Percentiles rank a stretch among this genome's conserved stretches.
These are phyloP conservation scores for Podaxis sp. DNA, from an alignment of 768 basidiomycete genomes.

Conservation along the genomic window DNA sequence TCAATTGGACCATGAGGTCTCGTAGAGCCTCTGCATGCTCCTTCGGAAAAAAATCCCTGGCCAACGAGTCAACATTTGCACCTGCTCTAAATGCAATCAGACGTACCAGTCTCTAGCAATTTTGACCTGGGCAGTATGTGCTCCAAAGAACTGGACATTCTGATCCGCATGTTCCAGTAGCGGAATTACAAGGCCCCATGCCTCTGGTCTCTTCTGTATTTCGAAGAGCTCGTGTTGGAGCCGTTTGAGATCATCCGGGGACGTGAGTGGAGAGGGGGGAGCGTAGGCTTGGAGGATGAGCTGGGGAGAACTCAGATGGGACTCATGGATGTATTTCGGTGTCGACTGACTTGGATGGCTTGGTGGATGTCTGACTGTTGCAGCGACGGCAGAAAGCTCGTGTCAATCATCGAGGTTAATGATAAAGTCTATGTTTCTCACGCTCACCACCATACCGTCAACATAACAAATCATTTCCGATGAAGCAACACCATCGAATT, in stretches of 20 bases:
- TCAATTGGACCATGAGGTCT: conserved; percentile 65
- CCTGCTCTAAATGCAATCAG: not conserved
- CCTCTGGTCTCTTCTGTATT: conserved; percentile 70
- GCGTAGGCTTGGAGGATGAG: conserved; percentile 68
- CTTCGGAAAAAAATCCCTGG: conserved; percentile 70
- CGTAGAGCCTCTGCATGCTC: conserved; percentile 56
- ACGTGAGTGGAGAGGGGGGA: conserved; percentile 39
- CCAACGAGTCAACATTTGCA: conserved; percentile 8
- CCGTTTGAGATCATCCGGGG: conserved; percentile 55
- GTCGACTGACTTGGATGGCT: conserved; percentile 52
- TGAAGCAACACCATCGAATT: not conserved
- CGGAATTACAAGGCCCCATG: conserved; percentile 82
- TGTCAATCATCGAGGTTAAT: conserved; percentile 22
- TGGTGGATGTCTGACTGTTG: conserved; percentile 49
- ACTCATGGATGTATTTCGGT: conserved; percentile 16
- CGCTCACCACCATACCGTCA: not conserved
- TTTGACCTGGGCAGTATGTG: conserved; percentile 92
- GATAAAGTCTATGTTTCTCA: conserved; percentile 10
- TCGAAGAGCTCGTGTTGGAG: conserved; percentile 73
- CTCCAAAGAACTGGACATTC: conserved; percentile 93
- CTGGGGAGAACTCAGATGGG: conserved; percentile 29
- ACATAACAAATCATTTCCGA: not conserved
- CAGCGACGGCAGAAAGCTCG: conserved; percentile 49
- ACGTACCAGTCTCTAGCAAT: conserved; percentile 87
- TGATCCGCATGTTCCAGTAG: conserved; percentile 66